Evolutionary conservation across 208 protist genomes (phyloP).

Genomic region (Wallacemonas sp.): DNA sequence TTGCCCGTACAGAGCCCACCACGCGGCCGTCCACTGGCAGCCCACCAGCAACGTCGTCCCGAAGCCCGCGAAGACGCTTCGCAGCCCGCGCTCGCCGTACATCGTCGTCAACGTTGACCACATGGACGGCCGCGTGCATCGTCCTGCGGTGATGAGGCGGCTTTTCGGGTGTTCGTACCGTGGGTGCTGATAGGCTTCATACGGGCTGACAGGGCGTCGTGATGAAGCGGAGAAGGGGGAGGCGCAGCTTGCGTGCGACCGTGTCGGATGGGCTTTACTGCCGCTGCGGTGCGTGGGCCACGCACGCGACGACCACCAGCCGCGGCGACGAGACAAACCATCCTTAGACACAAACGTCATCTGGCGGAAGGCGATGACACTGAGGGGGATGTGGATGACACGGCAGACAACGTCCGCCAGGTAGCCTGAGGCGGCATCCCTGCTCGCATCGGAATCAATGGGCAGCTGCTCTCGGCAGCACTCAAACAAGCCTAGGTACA

Average conservation of each 20-base stretch:
- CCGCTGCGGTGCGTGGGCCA: background rate
- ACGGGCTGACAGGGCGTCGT: background rate
- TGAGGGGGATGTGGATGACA: conserved; percentile 75
- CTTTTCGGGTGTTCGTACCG: conserved; percentile 1
- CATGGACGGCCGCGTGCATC: background rate
- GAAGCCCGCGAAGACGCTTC: conserved; percentile 71
- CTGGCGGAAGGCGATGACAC: conserved; percentile 78
- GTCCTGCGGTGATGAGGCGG: background rate
- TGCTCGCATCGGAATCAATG: conserved; percentile 22
- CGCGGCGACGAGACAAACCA: background rate
- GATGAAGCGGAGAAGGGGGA: background rate
- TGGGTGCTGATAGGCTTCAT: conserved; percentile 2
- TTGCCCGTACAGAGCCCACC: conserved; percentile 73
- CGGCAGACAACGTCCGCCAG: conserved; percentile 60
- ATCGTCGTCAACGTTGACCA: conserved; percentile 33
- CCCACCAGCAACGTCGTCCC: conserved; percentile 78
- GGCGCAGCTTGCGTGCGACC: background rate
- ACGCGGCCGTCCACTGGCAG: conserved; percentile 81
- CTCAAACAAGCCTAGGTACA: conserved; percentile 82
- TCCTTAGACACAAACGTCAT: conserved; percentile 43
- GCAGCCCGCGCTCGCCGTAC: conserved; percentile 64
- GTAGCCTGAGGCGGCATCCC: conserved; percentile 66
- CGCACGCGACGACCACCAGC: background rate
- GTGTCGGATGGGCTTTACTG: no score
- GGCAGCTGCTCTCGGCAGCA: conserved; percentile 54